These are phyloP conservation scores for Hypoxylon sp. DNA, from an alignment of 2,329 filamentous ascomycete genomes.

Conservation along the genomic window DNA sequence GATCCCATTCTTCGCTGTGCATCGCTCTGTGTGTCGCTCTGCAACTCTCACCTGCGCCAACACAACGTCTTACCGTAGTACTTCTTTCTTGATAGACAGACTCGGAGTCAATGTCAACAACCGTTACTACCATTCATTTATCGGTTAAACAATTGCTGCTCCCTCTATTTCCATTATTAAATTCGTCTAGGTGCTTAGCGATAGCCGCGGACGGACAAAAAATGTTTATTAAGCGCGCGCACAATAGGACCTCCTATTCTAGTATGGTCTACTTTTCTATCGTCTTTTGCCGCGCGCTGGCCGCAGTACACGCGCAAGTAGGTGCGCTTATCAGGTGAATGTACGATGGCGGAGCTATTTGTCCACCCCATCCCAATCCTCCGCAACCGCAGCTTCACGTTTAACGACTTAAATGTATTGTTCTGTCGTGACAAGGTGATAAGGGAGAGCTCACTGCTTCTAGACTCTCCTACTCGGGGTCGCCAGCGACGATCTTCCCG, in stretches of 20 bases:
- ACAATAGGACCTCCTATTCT: not conserved
- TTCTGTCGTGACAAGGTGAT: constrained; percentile 11
- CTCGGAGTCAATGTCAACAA: not conserved
- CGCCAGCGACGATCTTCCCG: constrained; percentile 26
- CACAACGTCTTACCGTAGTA: constrained; percentile 20
- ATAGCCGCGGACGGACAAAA: constrained; percentile 9
- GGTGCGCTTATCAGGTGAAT: constrained; percentile 16
- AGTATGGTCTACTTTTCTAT: constrained; percentile 2
- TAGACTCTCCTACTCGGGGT: constrained; percentile 10
- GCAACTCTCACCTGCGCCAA: constrained; percentile 10
- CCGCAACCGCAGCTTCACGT: constrained; percentile 14
- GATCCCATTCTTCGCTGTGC: too few species aligned
- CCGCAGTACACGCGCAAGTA: constrained; percentile 15
- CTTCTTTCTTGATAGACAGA: constrained; percentile 1
- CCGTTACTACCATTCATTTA: not conserved
- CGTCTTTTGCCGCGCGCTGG: constrained; percentile 29
- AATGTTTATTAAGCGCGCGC: constrained; percentile 30
- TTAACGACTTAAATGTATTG: not conserved
- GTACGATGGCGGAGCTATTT: constrained; percentile 1
- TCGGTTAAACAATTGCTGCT: not conserved
- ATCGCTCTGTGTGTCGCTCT: not conserved
- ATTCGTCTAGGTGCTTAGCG: not conserved
- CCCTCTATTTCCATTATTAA: not conserved
- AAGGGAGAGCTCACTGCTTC: constrained; percentile 9
- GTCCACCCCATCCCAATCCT: constrained; percentile 5